Base-by-base conservation (phyloP, 441 rosid genomes). In the Theobroma grandiflorum region DNA sequence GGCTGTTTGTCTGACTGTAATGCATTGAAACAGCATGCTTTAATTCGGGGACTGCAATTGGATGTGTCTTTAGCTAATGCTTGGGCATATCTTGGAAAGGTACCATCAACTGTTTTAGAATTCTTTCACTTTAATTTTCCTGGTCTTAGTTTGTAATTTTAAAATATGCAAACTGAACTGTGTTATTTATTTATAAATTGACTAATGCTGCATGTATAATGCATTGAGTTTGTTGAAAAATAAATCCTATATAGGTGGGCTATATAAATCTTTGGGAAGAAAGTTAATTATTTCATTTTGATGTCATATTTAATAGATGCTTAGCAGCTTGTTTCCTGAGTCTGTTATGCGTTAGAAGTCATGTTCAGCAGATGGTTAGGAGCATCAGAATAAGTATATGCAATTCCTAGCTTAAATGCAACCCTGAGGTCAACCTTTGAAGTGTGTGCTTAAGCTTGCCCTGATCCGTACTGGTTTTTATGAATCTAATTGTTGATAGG, bases 51-150 rank as follows among this genome's bases (percentile, higher is more conserved):
- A 69, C 87, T 97, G 90, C 99, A 97, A 75, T 83, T 97, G 88
- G 98, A 95, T 90, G 89, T 90, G 70, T 91, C 98, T 57, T 86
- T 86, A 77, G 97, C 98, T 52, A 85, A 86, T 85, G 98, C 98
- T 63, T 97, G 99, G 98, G 96, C 96, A 77, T 88, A 86, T 78
- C 93, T 97, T 79, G 98, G 99, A 67, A 93, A 95, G 98, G 99
- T 95, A 89, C 57, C 76, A 38, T 64, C 26, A 50, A 75, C 52
- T 75, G 69, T 70, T 78, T 20, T 52, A 57, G 33, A 81, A 20
- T 8, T 33, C 45, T 59, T 68, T 83, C 53, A 18, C 53, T 69
- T 62, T 68, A 59, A 26, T 4, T 59, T 72, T 68, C 78, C 63
- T 53, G 66, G 33, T 74, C 63, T 9, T 70, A 6, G 9, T 66